phyloP scores from a whole-genome alignment of 805 yeast genomes.

The Candida railenensis region DNA sequence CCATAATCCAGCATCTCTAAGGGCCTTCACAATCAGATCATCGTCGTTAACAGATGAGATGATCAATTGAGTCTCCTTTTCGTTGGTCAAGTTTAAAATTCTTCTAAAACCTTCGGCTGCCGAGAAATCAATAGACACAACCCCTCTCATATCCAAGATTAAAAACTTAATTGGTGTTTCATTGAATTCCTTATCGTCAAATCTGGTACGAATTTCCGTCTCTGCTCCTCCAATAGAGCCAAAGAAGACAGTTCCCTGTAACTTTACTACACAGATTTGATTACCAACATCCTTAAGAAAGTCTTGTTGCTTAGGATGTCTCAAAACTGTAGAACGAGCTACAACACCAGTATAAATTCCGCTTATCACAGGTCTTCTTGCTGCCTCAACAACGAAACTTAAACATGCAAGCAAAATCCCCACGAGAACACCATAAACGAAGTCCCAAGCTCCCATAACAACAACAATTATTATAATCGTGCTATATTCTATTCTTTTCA shows the following conservation, averaged over 20 bases:
- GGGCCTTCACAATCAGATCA: slow-evolving; percentile 64
- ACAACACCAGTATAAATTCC: slow-evolving; percentile 84
- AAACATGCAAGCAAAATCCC: slow-evolving; percentile 91
- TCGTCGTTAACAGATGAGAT: slow-evolving; percentile 74
- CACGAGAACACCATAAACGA: slow-evolving; percentile 86
- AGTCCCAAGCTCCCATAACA: slow-evolving; percentile 94
- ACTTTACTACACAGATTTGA: slow-evolving; percentile 83
- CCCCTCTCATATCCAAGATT: slow-evolving; percentile 81
- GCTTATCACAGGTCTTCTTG: slow-evolving; percentile 75
- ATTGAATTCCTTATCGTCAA: slow-evolving; percentile 53
- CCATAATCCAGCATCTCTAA: slow-evolving; percentile 83
- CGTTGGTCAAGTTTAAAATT: slow-evolving; percentile 72
- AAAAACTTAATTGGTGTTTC: slow-evolving; percentile 72
- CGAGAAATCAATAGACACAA: slow-evolving; percentile 81
- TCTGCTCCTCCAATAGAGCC: slow-evolving; percentile 96
- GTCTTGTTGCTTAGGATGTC: slow-evolving; percentile 87
- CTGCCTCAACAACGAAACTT: slow-evolving; percentile 92
- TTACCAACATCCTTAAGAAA: slow-evolving; percentile 83
- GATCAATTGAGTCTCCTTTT: slow-evolving; percentile 67
- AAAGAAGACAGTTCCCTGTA: slow-evolving; percentile 87
- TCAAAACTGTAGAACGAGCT: slow-evolving; percentile 87
- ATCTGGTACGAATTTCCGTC: slow-evolving; percentile 60
- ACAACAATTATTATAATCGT: slow-evolving; percentile 86
- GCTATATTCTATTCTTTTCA: slow-evolving; percentile 73
- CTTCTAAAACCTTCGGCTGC: slow-evolving; percentile 95